Percentiles rank a stretch among this genome's conserved stretches.
Conservation (phyloP, 2,329 filamentous ascomycete species). For the Pyrenochaeta sp. region DNA sequence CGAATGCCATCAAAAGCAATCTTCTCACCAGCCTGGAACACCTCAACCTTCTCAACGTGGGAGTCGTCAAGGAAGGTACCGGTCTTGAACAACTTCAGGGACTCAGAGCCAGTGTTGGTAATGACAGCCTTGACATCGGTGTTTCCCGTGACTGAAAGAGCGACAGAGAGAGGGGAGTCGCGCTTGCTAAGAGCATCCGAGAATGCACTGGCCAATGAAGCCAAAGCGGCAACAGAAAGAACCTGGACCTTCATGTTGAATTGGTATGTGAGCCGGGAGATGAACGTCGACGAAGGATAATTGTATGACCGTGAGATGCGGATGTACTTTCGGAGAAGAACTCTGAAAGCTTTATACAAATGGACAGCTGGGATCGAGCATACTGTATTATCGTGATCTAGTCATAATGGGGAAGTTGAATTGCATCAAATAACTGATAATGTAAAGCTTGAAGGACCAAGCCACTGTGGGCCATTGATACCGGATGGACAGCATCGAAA, state of each 20-base stretch:
- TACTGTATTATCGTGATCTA: background rate
- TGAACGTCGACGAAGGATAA: background rate
- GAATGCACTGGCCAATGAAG: constrained; percentile 22
- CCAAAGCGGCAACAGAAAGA: constrained; percentile 22
- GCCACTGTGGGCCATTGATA: constrained; percentile 5
- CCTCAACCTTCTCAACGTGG: constrained; percentile 62
- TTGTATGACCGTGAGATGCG: background rate
- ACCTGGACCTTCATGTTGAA: constrained; percentile 25
- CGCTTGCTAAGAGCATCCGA: constrained; percentile 44
- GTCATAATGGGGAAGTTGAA: constrained; percentile 16
- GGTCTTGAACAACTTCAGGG: constrained; percentile 61
- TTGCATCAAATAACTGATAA: constrained; percentile 3
- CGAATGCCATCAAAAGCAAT: constrained; percentile 62
- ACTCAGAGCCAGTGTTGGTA: constrained; percentile 59
- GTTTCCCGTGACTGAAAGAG: constrained; percentile 60
- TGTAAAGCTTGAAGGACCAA: constrained; percentile 3
- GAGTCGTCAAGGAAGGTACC: constrained; percentile 61
- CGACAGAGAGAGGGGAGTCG: constrained; percentile 41
- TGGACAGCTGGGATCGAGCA: background rate
- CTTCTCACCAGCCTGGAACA: constrained; percentile 58
- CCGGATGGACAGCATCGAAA: constrained; percentile 19
- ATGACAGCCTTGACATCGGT: constrained; percentile 61
- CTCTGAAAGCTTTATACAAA: constrained; percentile 1
- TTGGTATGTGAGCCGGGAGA: background rate
- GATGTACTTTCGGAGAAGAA: background rate